Evolutionary conservation across 106 monocot genomes (phyloP), one percentile per base, ranked within the genome.

Genomic region (Alisma plantagoaquatica): DNA sequence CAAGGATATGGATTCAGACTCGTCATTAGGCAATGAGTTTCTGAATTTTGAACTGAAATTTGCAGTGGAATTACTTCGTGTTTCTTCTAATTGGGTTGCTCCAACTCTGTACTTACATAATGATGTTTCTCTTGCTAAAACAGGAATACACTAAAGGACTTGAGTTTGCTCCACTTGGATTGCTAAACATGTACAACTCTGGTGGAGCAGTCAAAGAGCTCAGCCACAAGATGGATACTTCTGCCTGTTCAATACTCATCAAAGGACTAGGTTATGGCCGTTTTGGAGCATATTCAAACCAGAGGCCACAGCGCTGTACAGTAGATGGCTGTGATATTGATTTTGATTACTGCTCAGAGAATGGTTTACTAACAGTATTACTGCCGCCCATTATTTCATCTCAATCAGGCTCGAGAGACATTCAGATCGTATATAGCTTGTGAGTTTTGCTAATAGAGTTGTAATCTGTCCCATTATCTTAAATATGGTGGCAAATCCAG

Each of bases 101-200:
- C n/a, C n/a, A n/a, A n/a, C n/a, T n/a, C n/a, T n/a, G n/a, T n/a
- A n/a, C n/a, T n/a, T n/a, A n/a, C n/a, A n/a, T n/a, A n/a, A n/a
- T n/a, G n/a, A n/a, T n/a, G n/a, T n/a, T n/a, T n/a, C n/a, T n/a
- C n/a, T n/a, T n/a, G n/a, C n/a, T n/a, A 1, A 5, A 15, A 11
- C 31, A 67, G 67, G 57, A 52, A 4, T 59, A 51, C 14, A 6
- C 5, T 19, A 21, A 22, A 9, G 6, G 5, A 17, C 21, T 51
- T 52, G 23, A 52, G 19, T 68, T 59, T 45, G 59, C 68, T 4
- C 68, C 68, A 22, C 35, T 68, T 44, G 68, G 68, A n/a, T 33
- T 68, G 42, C 29, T 68, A 14, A 27, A 59, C 18, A 68, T 68
- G 59, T 68, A 41, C 25, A 68, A 60, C 29, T 68, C 68, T 15